Base-by-base conservation (phyloP, 1,139 yeast genomes). In the Blastobotrys capitulatus region DNA sequence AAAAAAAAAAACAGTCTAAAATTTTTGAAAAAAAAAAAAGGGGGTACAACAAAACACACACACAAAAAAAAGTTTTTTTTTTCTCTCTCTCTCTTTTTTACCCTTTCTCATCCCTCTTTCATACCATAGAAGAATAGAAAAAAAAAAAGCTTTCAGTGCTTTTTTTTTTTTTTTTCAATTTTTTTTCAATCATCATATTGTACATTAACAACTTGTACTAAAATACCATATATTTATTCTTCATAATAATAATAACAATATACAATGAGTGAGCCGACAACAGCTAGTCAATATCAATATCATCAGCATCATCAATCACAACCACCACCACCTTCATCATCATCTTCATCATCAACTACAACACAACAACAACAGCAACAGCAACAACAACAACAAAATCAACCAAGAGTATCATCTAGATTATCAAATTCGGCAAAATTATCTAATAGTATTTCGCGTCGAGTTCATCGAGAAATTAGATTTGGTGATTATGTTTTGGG, bases 401-500 rank as follows among this genome's bases (percentile, higher is more conserved):
- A 47, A 12, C 60, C 62, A n/a, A 53, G 61, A 38, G 62, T 61
- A 13, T 60, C 64, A 36, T 60, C 64, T 44, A 58, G 65, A 38
- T 52, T 61, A 44, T 54, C 62, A 22, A 54, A 51, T 48, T 55
- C 63, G 46, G 54, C 60, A 29, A 58, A 60, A 44, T 50, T 60
- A 43, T 54, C 62, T 13, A 54, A 56, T 48, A 48, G 59, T 38
- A 49, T 60, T 6, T 55, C 63, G n/a, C 52, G 60, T 38, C 57
- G 65, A 15, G 60, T 58, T 37, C 59, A 56, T 48, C 65, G 68
- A 22, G 68, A 67, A 48, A 57, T 62, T 42, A 74, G 90, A 41
- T 89, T 92, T 64, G 97, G 97, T 34, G 82, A 86, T 35, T 92
- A 90, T 63, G 79, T 86, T 34, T 75, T 92, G 7, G 97, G 97